Percentiles rank a stretch among this genome's conserved stretches.
These are phyloP conservation scores for Geotrichum candidum DNA, from an alignment of 1,139 yeast species.

Conservation along the genomic window DNA sequence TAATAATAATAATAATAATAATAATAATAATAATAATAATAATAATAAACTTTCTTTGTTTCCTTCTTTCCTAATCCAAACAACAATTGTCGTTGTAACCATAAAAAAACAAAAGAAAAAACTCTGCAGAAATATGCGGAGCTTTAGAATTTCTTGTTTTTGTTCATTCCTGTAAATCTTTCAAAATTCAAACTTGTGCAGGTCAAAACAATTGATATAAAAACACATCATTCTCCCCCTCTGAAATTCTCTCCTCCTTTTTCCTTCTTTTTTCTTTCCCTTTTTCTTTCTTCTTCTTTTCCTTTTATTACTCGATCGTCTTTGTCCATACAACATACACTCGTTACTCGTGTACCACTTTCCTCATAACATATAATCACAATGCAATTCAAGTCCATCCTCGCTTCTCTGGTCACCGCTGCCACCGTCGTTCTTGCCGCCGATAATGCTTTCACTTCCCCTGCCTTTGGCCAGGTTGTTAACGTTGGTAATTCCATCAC, in stretches of 20 bases:
- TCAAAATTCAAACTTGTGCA: background rate
- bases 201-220: background rate
- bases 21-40: too few species aligned
- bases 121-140: too few species aligned
- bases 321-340: background rate
- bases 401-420: conserved; percentile 26
- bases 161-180: background rate
- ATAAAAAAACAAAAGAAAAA: too few species aligned
- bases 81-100: too few species aligned
- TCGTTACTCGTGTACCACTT: background rate
- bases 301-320: background rate
- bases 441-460: conserved; percentile 28
- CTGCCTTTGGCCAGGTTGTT: conserved; percentile 30
- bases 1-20: too few species aligned
- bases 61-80: too few species aligned
- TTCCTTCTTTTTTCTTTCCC: background rate
- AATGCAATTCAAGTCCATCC: conserved; percentile 18
- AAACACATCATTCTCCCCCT: background rate
- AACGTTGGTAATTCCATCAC: conserved; percentile 26
- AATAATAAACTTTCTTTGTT: too few species aligned
- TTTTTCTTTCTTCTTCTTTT: background rate
- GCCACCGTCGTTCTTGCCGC: conserved; percentile 28
- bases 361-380: background rate
- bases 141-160: background rate
- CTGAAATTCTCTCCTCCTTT: background rate